Evolutionary conservation across 192 early-diverging fungal species (phyloP).

Genomic region (Dissophora globulifera): DNA sequence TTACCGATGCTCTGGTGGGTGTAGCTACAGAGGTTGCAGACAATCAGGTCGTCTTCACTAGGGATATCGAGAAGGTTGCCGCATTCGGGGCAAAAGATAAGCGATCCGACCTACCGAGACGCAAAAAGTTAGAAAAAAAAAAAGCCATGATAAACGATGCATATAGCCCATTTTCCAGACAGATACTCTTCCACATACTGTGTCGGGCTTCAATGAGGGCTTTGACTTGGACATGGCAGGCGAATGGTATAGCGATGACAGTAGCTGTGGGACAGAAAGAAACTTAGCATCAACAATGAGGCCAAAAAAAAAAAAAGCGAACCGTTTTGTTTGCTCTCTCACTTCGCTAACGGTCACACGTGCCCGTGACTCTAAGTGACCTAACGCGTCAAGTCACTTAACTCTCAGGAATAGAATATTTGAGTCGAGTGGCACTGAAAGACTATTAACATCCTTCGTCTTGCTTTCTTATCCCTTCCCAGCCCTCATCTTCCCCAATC

Average conservation of each 20-base stretch:
- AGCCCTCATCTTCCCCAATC: not conserved
- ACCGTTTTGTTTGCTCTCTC: not conserved
- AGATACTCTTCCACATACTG: conserved; percentile 34
- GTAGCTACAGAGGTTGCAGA: conserved; percentile 85
- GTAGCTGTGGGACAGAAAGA: not conserved
- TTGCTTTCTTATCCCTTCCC: not conserved
- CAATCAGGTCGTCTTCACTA: conserved; percentile 78
- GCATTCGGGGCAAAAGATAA: conserved; percentile 93
- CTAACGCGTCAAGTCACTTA: no score
- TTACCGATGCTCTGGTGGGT: conserved; percentile 70
- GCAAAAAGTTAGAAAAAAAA: no score
- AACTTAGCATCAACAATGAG: not conserved
- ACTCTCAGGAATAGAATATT: no score
- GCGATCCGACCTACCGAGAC: conserved; percentile 65
- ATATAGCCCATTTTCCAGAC: no score
- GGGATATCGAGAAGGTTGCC: conserved; percentile 91
- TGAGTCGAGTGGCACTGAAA: no score
- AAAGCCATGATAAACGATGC: no score
- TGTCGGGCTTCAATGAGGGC: conserved; percentile 47
- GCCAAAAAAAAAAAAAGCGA: conserved; percentile 1
- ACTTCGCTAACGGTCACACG: not conserved
- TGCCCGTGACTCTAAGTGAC: no score
- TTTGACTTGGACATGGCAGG: conserved; percentile 41
- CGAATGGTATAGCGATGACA: not conserved
- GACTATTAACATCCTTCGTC: not conserved